Conservation (phyloP, 768 basidiomycete genomes). For the Lactarius quietus region DNA sequence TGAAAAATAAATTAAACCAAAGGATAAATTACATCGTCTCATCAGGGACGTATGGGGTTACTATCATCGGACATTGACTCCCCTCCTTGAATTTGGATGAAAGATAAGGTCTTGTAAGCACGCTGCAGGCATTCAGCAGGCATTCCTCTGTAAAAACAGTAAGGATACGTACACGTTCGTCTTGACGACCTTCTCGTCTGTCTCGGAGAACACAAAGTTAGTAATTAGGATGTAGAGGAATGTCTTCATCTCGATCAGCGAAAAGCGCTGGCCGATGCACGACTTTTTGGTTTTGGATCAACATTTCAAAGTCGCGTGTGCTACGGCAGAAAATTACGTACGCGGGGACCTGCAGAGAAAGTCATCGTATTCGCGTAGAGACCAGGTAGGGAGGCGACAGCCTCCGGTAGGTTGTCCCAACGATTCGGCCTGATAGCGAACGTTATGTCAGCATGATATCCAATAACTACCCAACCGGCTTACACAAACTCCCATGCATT, state of each 20-base stretch:
- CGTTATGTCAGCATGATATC: neutral
- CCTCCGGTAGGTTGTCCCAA: slow-evolving; percentile 74
- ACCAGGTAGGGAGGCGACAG: slow-evolving; percentile 64
- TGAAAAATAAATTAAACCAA: neutral
- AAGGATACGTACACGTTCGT: slow-evolving; percentile 53
- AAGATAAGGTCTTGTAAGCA: slow-evolving; percentile 25
- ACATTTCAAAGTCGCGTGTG: neutral
- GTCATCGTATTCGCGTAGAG: slow-evolving; percentile 66
- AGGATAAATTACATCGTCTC: slow-evolving; percentile 2
- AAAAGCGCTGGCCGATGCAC: slow-evolving; percentile 80
- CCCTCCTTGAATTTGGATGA: slow-evolving; percentile 21
- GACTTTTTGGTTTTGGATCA: slow-evolving; percentile 44
- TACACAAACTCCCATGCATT: slow-evolving; percentile 82
- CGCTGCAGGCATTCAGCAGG: slow-evolving; percentile 11
- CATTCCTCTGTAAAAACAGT: neutral
- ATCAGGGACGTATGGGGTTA: slow-evolving; percentile 13
- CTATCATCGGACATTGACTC: slow-evolving; percentile 26
- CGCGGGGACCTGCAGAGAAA: slow-evolving; percentile 80
- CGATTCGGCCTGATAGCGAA: slow-evolving; percentile 61
- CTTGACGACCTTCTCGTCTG: slow-evolving; percentile 73
- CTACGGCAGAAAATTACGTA: slow-evolving; percentile 37
- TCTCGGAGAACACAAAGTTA: slow-evolving; percentile 68
- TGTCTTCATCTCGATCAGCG: slow-evolving; percentile 78
- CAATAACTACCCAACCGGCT: slow-evolving; percentile 6
- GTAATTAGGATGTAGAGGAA: slow-evolving; percentile 69